Conservation (phyloP, 208 protist genomes). For the Leishmania braziliensis region DNA sequence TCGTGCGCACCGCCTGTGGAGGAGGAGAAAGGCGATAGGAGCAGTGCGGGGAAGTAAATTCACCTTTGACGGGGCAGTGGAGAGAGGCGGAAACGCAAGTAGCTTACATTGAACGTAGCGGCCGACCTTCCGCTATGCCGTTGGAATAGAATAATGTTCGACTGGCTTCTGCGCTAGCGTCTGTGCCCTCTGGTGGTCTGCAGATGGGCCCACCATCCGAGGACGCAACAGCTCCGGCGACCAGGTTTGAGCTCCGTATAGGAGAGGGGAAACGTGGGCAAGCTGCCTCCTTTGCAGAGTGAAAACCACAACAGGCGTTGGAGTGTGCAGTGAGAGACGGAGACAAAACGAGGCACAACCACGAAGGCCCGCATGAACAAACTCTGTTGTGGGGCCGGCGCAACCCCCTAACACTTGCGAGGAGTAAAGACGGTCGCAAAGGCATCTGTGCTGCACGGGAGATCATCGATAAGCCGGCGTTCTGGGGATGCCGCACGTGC, state of each 20-base stretch:
- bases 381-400: neutral
- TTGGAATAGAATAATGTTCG: neutral
- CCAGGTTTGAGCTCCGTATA: neutral
- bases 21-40: no score
- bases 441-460: conserved; percentile 20
- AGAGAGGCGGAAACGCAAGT: neutral
- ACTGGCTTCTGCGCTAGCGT: neutral
- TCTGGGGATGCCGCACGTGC: neutral
- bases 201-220: neutral
- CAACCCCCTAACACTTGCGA: neutral
- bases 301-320: neutral
- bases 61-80: neutral
- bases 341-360: neutral
- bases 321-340: neutral
- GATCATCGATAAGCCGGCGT: neutral
- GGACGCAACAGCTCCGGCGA: neutral
- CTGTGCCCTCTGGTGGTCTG: neutral
- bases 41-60: neutral
- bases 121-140: no score
- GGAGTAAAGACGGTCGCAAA: conserved; percentile 6
- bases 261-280: neutral
- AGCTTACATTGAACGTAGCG: neutral
- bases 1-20: neutral
- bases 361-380: neutral
- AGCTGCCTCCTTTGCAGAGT: no score